Evolutionary conservation across 441 rosid species (phyloP).

Genomic region (Pelargonium australe): DNA sequence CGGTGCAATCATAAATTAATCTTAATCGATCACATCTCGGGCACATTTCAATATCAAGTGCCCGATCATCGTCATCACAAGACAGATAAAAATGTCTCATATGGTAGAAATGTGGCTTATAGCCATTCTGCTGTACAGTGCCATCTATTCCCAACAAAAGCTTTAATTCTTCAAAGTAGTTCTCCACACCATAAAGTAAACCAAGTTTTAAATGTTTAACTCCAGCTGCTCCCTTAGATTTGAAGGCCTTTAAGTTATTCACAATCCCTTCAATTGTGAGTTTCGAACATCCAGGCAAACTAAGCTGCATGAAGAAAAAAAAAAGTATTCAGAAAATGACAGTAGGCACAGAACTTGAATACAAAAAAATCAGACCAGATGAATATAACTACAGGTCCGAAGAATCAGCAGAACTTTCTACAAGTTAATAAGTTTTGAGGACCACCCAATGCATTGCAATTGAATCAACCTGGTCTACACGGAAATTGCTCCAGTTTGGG

Average conservation of each 20-base stretch:
- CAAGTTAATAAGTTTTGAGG: background rate
- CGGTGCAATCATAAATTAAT: slow-evolving; percentile 88
- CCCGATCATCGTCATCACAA: slow-evolving; percentile 46
- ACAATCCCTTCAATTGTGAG: slow-evolving; percentile 65
- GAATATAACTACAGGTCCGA: background rate
- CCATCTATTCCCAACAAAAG: slow-evolving; percentile 42
- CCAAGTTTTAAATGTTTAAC: slow-evolving; percentile 73
- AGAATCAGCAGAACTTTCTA: background rate
- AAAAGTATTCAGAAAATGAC: background rate
- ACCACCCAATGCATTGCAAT: background rate
- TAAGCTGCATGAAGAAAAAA: slow-evolving; percentile 46
- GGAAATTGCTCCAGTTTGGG: background rate
- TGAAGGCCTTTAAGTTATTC: slow-evolving; percentile 50
- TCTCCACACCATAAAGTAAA: slow-evolving; percentile 63
- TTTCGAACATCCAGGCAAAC: slow-evolving; percentile 85
- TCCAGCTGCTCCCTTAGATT: slow-evolving; percentile 38
- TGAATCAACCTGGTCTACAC: background rate
- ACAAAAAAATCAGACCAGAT: background rate
- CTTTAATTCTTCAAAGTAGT: slow-evolving; percentile 62
- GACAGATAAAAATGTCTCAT: slow-evolving; percentile 52
- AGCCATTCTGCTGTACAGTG: slow-evolving; percentile 24
- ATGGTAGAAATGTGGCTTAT: slow-evolving; percentile 61
- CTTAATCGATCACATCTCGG: slow-evolving; percentile 68
- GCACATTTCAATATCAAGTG: slow-evolving; percentile 80
- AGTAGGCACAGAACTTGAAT: slow-evolving; percentile 10